Evolutionary conservation across 495 filamentous ascomycete genomes (phyloP), one percentile per base, ranked within the genome.

Genomic region (Lentithecium fluviatile): DNA sequence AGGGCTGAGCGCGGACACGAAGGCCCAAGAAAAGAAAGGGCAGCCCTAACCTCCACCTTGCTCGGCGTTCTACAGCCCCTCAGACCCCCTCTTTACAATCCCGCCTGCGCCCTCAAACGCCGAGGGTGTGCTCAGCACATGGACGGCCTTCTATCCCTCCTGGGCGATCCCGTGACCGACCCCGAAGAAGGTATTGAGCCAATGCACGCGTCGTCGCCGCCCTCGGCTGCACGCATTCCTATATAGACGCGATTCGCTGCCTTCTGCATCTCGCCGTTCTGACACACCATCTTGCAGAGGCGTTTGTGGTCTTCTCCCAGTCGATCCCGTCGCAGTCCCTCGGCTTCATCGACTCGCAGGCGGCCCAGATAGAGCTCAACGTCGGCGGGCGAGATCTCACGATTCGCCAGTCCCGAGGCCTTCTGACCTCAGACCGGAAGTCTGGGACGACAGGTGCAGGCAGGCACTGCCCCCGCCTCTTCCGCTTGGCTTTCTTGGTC

Each of bases 371-470:
- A 51, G 84, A 94, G 13, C 65, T 97, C 55, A 80, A 81, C 21
- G 79, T 96, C 65, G 82, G 77, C 58, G 84, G 77, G 45, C 78
- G 78, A 55, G 89, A 95, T 66, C 82, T 94, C 49, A 83, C 80
- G 12, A 89, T 97, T 68, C 82, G 86, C 59, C 94, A 98, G 72
- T 96, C 90, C 0, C 94, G 93, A 8, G 82, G 83, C 2, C 73
- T 97, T 11, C 80, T 98, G 8, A 82, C 83, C 1, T 94, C 90
- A 6, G 82, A 85, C 58, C 85, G 90, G 15, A 80, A 82, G 20
- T 86, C 85, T 17, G 95, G 94, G 0, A 98, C 94, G 1, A 98
- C 94, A 3, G 94, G 94, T 56, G 91, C 92, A 70, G 88, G 89
- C 91, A 73, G 62, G 78, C 71, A 52, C n/a, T 52, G 45, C 61